These are phyloP conservation scores for Cyclotella cryptica DNA, from an alignment of 108 stramenopile genomes.

Conservation along the genomic window DNA sequence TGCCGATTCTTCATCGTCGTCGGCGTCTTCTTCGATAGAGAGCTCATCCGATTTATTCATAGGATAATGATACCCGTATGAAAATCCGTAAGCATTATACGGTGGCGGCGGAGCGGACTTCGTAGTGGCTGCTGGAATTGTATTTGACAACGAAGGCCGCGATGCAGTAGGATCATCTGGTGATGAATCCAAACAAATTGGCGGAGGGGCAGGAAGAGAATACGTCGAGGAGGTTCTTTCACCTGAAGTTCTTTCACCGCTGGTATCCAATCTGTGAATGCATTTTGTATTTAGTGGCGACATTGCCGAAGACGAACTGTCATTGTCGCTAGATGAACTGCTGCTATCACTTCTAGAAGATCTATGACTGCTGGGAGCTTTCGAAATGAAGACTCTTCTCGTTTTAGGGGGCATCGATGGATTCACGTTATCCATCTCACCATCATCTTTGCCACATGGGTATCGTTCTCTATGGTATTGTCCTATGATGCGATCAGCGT, in stretches of 20 bases:
- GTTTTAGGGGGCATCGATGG: not conserved
- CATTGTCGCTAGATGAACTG: not conserved
- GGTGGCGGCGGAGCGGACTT: not conserved
- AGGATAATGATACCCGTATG: not conserved
- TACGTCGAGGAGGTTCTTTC: slow-evolving; percentile 10
- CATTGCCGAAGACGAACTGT: slow-evolving; percentile 17
- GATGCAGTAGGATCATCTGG: slow-evolving; percentile 7
- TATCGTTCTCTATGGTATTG: not conserved
- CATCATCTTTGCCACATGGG: not conserved
- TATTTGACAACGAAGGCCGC: not conserved
- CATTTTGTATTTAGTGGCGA: not conserved
- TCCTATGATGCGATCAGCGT: not conserved
- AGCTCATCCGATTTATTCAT: not conserved
- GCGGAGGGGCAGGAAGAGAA: slow-evolving; percentile 36
- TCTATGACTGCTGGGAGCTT: not conserved
- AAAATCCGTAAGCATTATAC: slow-evolving; percentile 6
- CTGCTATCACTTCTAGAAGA: not conserved
- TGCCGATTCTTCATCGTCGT: slow-evolving; percentile 11
- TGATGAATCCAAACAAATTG: slow-evolving; percentile 4
- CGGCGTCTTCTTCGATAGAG: slow-evolving; percentile 3
- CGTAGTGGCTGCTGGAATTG: not conserved
- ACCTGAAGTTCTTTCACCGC: slow-evolving; percentile 8
- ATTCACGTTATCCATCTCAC: slow-evolving; percentile 7
- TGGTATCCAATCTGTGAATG: not conserved
- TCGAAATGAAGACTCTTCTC: slow-evolving; percentile 14